Evolutionary conservation across 495 filamentous ascomycete species (phyloP).

Genomic region (Evernia prunastri): DNA sequence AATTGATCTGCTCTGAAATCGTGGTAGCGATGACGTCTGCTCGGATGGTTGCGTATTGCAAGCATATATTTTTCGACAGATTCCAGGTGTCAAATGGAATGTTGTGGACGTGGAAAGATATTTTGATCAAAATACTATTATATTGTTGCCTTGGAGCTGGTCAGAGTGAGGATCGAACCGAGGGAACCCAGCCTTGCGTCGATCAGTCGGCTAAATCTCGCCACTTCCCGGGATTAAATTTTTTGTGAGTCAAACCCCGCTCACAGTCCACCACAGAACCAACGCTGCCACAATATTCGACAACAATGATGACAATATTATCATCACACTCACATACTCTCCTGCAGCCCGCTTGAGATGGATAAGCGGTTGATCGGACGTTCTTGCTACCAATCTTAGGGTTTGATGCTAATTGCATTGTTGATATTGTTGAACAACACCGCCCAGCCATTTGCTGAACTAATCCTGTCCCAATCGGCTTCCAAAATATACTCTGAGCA

Average conservation of each 20-base stretch:
- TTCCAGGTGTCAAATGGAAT: too few species aligned
- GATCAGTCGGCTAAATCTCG: conserved; percentile 1
- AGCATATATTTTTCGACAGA: too few species aligned
- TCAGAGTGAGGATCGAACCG: neutral
- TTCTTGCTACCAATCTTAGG: conserved; percentile 7
- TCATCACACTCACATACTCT: neutral
- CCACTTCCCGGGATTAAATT: neutral
- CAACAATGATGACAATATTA: neutral
- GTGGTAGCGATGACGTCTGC: too few species aligned
- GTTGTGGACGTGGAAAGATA: too few species aligned
- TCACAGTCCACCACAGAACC: neutral
- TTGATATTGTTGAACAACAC: neutral
- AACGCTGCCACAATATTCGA: neutral
- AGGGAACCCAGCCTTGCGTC: neutral
- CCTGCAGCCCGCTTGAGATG: neutral
- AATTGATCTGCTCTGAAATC: too few species aligned
- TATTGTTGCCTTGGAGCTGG: too few species aligned
- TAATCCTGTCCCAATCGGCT: neutral
- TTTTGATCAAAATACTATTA: too few species aligned
- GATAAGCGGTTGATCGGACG: neutral
- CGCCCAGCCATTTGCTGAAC: neutral
- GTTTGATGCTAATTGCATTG: neutral
- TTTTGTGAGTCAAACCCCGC: neutral
- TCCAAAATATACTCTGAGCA: neutral
- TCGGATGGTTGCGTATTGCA: too few species aligned